Percentiles rank a stretch among this genome's conserved stretches.
Evolutionary conservation across 805 yeast species (phyloP).

Genomic region (Kuraishia molischiana): DNA sequence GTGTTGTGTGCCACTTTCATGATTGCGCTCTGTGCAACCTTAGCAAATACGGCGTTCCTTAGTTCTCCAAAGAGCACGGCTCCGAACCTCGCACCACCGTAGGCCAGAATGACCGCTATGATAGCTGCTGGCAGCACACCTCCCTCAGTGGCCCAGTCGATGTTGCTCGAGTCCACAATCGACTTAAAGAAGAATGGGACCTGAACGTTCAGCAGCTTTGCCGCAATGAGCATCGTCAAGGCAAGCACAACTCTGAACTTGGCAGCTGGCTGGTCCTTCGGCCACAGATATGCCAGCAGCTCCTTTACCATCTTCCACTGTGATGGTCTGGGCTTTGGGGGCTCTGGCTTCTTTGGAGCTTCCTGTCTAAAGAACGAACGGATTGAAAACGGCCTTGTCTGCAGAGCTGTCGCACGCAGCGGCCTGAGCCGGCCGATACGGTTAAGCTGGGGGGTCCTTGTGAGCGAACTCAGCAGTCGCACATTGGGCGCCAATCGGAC

Average conservation of each 20-base stretch:
- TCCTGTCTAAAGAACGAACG: too few relatives aligned
- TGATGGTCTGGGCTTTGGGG: constrained; percentile 13
- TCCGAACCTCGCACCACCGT: constrained; percentile 92
- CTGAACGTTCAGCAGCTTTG: constrained; percentile 85
- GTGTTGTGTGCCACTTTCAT: constrained; percentile 83
- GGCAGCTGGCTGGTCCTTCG: constrained; percentile 55
- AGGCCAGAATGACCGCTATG: constrained; percentile 65
- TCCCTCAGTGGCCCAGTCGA: constrained; percentile 69
- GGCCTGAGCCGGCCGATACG: too few relatives aligned
- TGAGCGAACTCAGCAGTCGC: too few relatives aligned
- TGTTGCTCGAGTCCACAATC: constrained; percentile 86
- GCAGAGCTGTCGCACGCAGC: too few relatives aligned
- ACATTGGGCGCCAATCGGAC: too few relatives aligned
- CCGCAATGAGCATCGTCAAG: constrained; percentile 57
- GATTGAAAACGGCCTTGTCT: too few relatives aligned
- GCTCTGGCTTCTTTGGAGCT: not conserved
- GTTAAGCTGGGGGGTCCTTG: too few relatives aligned
- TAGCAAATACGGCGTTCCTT: constrained; percentile 90
- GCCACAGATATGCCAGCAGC: constrained; percentile 71
- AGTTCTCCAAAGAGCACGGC: constrained; percentile 91
- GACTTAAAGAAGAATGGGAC: constrained; percentile 91
- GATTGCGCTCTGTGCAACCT: constrained; percentile 92
- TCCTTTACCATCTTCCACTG: constrained; percentile 52
- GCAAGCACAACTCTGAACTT: constrained; percentile 73
- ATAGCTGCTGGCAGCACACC: constrained; percentile 55